Conservation (phyloP, 2,329 filamentous ascomycete species). For the Corniculantispora saksenae region DNA sequence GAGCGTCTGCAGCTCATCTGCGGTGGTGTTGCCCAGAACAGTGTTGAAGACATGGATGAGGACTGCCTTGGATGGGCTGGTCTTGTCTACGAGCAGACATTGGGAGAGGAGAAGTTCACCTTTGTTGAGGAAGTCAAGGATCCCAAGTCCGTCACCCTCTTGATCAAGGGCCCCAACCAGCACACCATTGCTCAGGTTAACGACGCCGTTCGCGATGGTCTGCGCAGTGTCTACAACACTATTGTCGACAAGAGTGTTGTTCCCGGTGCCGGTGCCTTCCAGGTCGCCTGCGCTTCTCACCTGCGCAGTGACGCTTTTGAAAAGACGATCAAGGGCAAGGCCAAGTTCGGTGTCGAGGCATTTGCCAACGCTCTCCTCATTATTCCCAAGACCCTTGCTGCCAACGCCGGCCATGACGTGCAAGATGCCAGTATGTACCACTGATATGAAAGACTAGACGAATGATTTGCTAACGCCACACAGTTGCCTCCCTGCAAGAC, state of each 20-base stretch:
- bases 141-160: constrained; percentile 92
- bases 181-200: constrained; percentile 97
- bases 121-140: constrained; percentile 99
- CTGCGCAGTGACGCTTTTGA: constrained; percentile 83
- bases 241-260: constrained; percentile 98
- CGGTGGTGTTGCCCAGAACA: constrained; percentile 90
- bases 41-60: constrained; percentile 86
- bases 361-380: constrained; percentile 94
- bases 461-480: constrained; percentile 21
- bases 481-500: constrained; percentile 84
- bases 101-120: constrained; percentile 98
- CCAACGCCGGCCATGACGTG: constrained; percentile 94
- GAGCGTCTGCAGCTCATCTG: constrained; percentile 94
- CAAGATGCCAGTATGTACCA: constrained; percentile 81
- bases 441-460: not conserved
- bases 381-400: constrained; percentile 95
- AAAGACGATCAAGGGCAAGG: constrained; percentile 95
- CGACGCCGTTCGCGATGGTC: constrained; percentile 90
- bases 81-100: constrained; percentile 92
- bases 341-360: constrained; percentile 91
- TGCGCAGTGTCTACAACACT: constrained; percentile 98
- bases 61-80: constrained; percentile 95
- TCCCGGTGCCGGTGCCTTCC: constrained; percentile 92
- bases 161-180: constrained; percentile 97
- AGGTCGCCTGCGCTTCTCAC: constrained; percentile 87